phyloP scores from a whole-genome alignment of 2,329 filamentous ascomycete genomes.

The Pseudofabraea citricarpa region DNA sequence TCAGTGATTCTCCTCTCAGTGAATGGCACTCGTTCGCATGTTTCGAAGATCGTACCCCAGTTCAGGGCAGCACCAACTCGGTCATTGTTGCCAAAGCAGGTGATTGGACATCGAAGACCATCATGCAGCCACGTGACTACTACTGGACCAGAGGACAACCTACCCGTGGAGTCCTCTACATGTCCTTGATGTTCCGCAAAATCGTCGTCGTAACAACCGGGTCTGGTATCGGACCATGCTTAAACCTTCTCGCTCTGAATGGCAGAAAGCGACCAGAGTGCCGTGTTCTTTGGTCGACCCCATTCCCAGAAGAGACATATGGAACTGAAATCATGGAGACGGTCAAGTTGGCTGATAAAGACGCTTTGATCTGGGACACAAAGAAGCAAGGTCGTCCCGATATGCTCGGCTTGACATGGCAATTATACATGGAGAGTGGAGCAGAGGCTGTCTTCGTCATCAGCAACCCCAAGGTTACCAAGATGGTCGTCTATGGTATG shows the following conservation, averaged over 20 bases:
- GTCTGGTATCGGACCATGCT: constrained; percentile 30
- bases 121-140: constrained; percentile 19
- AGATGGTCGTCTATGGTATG: constrained; percentile 32
- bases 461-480: constrained; percentile 31
- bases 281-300: constrained; percentile 30
- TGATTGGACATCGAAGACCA: constrained; percentile 50
- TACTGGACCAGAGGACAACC: constrained; percentile 51
- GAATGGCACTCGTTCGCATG: constrained; percentile 58
- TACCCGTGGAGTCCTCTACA: constrained; percentile 28
- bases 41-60: constrained; percentile 34
- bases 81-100: constrained; percentile 50
- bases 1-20: constrained; percentile 43
- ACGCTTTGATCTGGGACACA: constrained; percentile 30
- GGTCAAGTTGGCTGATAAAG: constrained; percentile 24
- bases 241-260: constrained; percentile 25
- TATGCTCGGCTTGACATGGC: constrained; percentile 25
- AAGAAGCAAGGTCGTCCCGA: constrained; percentile 26
- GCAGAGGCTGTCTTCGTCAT: constrained; percentile 33
- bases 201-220: constrained; percentile 32
- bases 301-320: constrained; percentile 27
- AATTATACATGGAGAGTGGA: constrained; percentile 23
- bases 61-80: constrained; percentile 39
- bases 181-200: constrained; percentile 27
- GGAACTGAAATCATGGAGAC: constrained; percentile 25
- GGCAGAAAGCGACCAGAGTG: constrained; percentile 11